Base-by-base conservation (phyloP, 305 asterid species). In the Solanum aculeatissimum region DNA sequence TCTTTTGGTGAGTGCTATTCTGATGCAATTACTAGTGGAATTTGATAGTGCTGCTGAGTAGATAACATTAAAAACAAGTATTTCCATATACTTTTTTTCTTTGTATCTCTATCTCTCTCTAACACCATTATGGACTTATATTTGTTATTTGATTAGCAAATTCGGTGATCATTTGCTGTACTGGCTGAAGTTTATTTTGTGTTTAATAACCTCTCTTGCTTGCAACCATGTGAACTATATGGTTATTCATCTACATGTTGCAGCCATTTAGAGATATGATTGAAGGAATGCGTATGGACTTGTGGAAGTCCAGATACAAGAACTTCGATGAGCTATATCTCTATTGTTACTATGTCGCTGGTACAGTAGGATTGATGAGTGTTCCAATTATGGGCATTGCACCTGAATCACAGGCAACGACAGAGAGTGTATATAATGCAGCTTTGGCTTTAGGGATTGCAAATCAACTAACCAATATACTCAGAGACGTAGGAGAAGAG, bases 201-300 rank as follows among this genome's bases (percentile, higher is more conserved):
- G 74, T 16, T 66, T 66, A 66, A 66, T 32, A 32, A 32, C 47
- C 43, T 51, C 60, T 2, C 81, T 75, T 45, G 1, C 63, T 23
- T 49, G 19, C 21, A 45, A 43, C 53, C 27, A n/a, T n/a, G 49
- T 40, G 19, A 27, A 63, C 38, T 35, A 0, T 82, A 80, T 83
- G 57, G 85, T 47, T 19, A 18, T 35, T 25, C n/a, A 21, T 25
- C 75, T 71, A 62, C 19, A 18, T 78, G 65, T 78, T 90, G 88
- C 94, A 97, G 99, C 99, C 99, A 42, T 97, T 97, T 82, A 90
- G 98, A 87, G 99, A 97, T 81, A 97, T 97, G 99, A 93, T 97
- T 68, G 98, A 97, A 84, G 99, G 99, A 86, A 97, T 97, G 99
- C 91, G 98, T 83, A 89, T 92, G 95, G 99, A 97, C 90, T 96